Evolutionary conservation across 2,329 filamentous ascomycete species (phyloP).

Genomic region (Colletotrichum sp.): DNA sequence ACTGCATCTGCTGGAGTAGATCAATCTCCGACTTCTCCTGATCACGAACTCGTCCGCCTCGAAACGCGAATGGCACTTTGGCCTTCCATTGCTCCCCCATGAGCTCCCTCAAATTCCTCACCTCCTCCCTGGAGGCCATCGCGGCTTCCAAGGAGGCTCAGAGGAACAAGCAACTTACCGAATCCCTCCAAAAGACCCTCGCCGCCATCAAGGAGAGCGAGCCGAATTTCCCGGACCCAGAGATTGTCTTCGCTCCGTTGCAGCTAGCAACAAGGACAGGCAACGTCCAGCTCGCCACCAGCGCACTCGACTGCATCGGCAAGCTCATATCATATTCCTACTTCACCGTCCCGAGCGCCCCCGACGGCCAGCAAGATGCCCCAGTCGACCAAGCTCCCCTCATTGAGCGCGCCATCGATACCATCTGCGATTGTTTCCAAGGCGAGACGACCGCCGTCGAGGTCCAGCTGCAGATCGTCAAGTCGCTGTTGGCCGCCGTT

Average conservation of each 20-base stretch:
- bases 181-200: slow-evolving; percentile 81
- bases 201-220: slow-evolving; percentile 87
- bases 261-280: slow-evolving; percentile 87
- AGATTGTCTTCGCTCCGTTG: slow-evolving; percentile 88
- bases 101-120: slow-evolving; percentile 95
- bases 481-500: slow-evolving; percentile 92
- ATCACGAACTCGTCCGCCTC: neutral
- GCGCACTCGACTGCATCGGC: slow-evolving; percentile 95
- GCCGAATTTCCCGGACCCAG: slow-evolving; percentile 82
- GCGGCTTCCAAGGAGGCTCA: slow-evolving; percentile 89
- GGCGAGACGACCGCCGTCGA: slow-evolving; percentile 92
- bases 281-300: slow-evolving; percentile 85
- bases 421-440: slow-evolving; percentile 99
- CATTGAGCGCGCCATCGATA: slow-evolving; percentile 97
- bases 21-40: neutral
- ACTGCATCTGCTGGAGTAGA: neutral
- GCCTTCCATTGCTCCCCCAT: slow-evolving; percentile 63
- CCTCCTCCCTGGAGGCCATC: slow-evolving; percentile 91
- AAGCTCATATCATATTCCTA: slow-evolving; percentile 99
- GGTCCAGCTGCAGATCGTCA: slow-evolving; percentile 97
- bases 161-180: slow-evolving; percentile 82
- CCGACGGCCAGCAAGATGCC: slow-evolving; percentile 33
- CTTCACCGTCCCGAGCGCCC: slow-evolving; percentile 75
- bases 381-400: slow-evolving; percentile 73
- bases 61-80: slow-evolving; percentile 49